Percentiles rank a stretch among this genome's conserved stretches.
phyloP scores from a whole-genome alignment of 2,329 filamentous ascomycete genomes.

The Colletotrichum acutatum region DNA sequence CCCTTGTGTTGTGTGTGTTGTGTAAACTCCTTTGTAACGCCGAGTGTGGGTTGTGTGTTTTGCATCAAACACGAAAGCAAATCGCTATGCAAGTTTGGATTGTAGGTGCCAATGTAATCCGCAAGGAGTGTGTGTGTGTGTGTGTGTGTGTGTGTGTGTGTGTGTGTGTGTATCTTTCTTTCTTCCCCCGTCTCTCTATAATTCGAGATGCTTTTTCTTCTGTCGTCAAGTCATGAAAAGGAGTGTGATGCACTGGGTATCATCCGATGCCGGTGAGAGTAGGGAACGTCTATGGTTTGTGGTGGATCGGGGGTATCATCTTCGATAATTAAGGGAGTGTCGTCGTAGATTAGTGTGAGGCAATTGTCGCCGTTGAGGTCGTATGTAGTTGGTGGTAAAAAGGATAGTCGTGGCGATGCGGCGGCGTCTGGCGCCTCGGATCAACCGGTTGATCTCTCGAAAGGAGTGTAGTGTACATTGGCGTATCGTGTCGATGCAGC shows the following conservation, averaged over 20 bases:
- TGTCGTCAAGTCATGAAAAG: slow-evolving; percentile 46
- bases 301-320: slow-evolving; percentile 44
- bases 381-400: slow-evolving; percentile 37
- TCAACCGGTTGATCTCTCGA: slow-evolving; percentile 37
- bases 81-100: slow-evolving; percentile 67
- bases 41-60: slow-evolving; percentile 19
- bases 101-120: slow-evolving; percentile 44
- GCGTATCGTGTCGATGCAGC: slow-evolving; percentile 46
- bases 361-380: slow-evolving; percentile 3
- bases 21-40: slow-evolving; percentile 23
- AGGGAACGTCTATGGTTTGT: slow-evolving; percentile 31
- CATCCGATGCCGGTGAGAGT: slow-evolving; percentile 31
- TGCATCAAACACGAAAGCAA: slow-evolving; percentile 46
- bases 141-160: too few species aligned
- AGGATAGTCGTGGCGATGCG: slow-evolving; percentile 51
- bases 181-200: slow-evolving; percentile 11
- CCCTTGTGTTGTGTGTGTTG: slow-evolving; percentile 10
- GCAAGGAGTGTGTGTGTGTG: slow-evolving; percentile 35
- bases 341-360: slow-evolving; percentile 24
- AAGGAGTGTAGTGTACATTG: slow-evolving; percentile 49
- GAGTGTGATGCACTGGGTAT: slow-evolving; percentile 49
- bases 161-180: slow-evolving; percentile 11
- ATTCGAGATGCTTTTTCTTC: slow-evolving; percentile 40
- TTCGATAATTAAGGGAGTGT: slow-evolving; percentile 46
- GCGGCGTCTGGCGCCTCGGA: slow-evolving; percentile 7